phyloP scores from a whole-genome alignment of 2,329 filamentous ascomycete species.

The Trichoderma afroharzianum region DNA sequence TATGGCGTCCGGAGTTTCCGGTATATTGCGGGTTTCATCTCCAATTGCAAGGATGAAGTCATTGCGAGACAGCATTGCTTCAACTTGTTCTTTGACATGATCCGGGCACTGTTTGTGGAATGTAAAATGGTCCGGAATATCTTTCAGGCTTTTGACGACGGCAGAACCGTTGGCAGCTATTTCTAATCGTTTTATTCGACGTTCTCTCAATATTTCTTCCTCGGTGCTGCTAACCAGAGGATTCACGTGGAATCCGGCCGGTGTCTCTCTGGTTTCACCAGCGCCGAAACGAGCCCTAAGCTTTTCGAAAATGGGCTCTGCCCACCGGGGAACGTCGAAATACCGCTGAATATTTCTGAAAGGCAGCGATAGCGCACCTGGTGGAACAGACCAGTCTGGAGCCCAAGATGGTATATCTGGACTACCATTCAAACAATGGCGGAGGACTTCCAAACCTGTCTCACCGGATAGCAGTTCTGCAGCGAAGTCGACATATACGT shows the following conservation, averaged over 20 bases:
- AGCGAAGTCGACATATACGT: background rate
- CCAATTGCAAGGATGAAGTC: background rate
- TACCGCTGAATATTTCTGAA: background rate
- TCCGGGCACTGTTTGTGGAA: background rate
- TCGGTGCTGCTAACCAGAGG: background rate
- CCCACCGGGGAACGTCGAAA: constrained; percentile 4
- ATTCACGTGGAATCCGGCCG: background rate
- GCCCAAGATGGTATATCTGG: background rate
- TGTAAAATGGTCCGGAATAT: background rate
- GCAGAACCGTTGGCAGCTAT: background rate
- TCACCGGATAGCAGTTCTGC: background rate
- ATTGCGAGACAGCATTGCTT: background rate
- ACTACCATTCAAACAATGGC: background rate
- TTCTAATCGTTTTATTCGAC: background rate
- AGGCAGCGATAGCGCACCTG: background rate
- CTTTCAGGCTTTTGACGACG: background rate
- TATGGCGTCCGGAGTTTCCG: background rate
- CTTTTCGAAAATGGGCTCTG: background rate
- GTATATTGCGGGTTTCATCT: background rate
- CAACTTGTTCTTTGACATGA: background rate
- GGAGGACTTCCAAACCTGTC: background rate
- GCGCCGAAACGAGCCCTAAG: background rate
- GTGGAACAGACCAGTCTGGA: background rate
- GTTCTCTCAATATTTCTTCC: background rate
- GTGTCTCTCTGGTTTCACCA: background rate